Conservation (phyloP, 2,329 filamentous ascomycete genomes). For the Ascochyta viciae-villosae region DNA sequence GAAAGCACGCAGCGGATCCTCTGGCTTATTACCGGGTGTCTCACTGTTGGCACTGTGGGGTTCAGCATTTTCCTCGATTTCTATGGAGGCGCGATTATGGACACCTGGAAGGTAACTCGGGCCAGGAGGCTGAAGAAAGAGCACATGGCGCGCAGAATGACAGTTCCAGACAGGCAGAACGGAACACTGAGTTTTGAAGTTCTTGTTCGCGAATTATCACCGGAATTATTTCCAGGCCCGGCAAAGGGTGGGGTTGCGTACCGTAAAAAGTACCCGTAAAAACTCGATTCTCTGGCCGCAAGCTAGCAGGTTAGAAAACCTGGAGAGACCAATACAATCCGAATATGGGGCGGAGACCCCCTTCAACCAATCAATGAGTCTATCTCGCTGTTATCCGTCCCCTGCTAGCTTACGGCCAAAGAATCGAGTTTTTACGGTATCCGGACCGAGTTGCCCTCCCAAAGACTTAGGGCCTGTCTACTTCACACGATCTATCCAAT, state of each 20-base stretch:
- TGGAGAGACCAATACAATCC: too few species aligned
- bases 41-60: constrained; percentile 50
- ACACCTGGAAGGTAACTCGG: constrained; percentile 47
- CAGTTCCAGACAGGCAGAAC: constrained; percentile 4
- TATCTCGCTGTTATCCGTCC: too few species aligned
- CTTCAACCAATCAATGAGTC: too few species aligned
- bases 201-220: constrained; percentile 14
- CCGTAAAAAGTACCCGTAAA: too few species aligned
- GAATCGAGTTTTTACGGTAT: not conserved
- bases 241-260: not conserved
- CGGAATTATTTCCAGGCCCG: too few species aligned
- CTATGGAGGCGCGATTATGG: constrained; percentile 48
- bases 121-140: constrained; percentile 22
- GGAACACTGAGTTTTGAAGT: constrained; percentile 33
- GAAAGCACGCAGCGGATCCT: constrained; percentile 48
- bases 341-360: too few species aligned
- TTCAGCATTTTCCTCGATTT: constrained; percentile 52
- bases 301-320: too few species aligned
- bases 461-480: too few species aligned
- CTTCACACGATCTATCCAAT: too few species aligned
- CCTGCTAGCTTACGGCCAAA: too few species aligned
- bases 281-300: too few species aligned
- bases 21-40: constrained; percentile 49
- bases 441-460: not conserved
- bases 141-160: constrained; percentile 5